Evolutionary conservation across 371 early-diverging fungal species (phyloP).

Genomic region (Mucor plumbeus): DNA sequence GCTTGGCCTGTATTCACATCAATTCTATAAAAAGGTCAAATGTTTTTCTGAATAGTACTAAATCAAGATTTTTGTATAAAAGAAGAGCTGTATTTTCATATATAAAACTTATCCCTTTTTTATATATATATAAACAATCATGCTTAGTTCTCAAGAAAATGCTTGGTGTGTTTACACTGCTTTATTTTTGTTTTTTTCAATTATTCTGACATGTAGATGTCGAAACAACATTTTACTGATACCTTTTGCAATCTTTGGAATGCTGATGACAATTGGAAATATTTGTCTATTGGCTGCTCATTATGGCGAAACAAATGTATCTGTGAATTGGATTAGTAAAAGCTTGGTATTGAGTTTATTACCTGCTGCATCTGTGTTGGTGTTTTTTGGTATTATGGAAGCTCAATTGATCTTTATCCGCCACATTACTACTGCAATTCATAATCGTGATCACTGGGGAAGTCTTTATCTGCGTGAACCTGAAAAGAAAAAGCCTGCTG

Average conservation of each 20-base stretch:
- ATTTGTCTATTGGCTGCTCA: constrained; percentile 4
- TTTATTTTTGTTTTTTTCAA: constrained; percentile 23
- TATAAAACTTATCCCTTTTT: background rate
- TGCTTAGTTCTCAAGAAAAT: constrained; percentile 36
- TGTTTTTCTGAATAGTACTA: background rate
- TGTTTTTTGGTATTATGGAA: constrained; percentile 32
- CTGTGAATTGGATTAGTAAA: constrained; percentile 15
- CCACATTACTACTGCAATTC: constrained; percentile 28
- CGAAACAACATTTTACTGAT: constrained; percentile 32
- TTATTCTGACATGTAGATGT: constrained; percentile 24
- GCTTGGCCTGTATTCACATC: constrained; percentile 12
- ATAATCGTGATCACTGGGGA: constrained; percentile 32
- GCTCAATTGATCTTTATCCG: constrained; percentile 30
- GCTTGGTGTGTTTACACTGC: constrained; percentile 41
- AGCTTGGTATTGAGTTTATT: constrained; percentile 20
- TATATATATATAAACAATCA: constrained; percentile 3
- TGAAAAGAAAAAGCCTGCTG: constrained; percentile 18
- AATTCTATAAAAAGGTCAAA: constrained; percentile 4
- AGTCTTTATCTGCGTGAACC: constrained; percentile 32
- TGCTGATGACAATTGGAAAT: constrained; percentile 14
- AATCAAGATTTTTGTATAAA: background rate
- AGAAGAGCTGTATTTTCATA: background rate
- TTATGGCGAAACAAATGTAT: background rate
- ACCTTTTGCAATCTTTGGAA: constrained; percentile 33
- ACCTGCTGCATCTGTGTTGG: constrained; percentile 20